These are phyloP conservation scores for Fusarium sp. DNA, from an alignment of 2,329 filamentous ascomycete genomes.

Conservation along the genomic window DNA sequence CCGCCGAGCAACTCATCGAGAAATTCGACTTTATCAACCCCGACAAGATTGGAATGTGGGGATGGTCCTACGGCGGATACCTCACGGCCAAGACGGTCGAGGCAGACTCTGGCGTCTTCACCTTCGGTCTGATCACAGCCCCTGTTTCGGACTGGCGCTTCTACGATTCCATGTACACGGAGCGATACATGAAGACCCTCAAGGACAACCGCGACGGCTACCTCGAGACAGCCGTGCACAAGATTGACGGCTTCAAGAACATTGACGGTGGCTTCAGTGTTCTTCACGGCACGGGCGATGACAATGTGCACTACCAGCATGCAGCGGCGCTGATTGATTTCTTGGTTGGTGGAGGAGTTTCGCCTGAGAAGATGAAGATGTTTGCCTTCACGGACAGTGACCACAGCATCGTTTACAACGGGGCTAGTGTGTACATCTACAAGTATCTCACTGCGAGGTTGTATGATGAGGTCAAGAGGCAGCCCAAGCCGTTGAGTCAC, in stretches of 20 bases:
- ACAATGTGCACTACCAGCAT: slow-evolving; percentile 82
- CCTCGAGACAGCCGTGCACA: slow-evolving; percentile 71
- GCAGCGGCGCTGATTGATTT: slow-evolving; percentile 73
- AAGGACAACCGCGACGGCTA: slow-evolving; percentile 73
- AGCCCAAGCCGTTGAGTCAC: slow-evolving; percentile 54
- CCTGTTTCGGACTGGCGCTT: slow-evolving; percentile 80
- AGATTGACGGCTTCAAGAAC: slow-evolving; percentile 73
- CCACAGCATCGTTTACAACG: slow-evolving; percentile 73
- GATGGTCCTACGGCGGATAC: slow-evolving; percentile 80
- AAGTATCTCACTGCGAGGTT: slow-evolving; percentile 74
- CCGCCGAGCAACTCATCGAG: slow-evolving; percentile 69
- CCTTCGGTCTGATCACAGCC: slow-evolving; percentile 74
- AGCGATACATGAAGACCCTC: slow-evolving; percentile 80
- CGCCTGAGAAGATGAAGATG: slow-evolving; percentile 74
- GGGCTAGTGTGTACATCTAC: slow-evolving; percentile 70
- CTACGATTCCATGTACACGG: slow-evolving; percentile 81
- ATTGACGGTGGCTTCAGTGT: slow-evolving; percentile 73
- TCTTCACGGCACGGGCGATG: slow-evolving; percentile 78
- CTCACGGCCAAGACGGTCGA: slow-evolving; percentile 78
- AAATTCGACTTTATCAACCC: slow-evolving; percentile 70
- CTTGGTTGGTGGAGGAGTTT: slow-evolving; percentile 71
- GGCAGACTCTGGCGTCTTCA: slow-evolving; percentile 72
- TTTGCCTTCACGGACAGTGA: slow-evolving; percentile 77
- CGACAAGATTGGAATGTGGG: slow-evolving; percentile 76
- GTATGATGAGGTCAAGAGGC: slow-evolving; percentile 73